Evolutionary conservation across 176 grass and related monocot genomes (phyloP).

Genomic region (Ananas comosus): DNA sequence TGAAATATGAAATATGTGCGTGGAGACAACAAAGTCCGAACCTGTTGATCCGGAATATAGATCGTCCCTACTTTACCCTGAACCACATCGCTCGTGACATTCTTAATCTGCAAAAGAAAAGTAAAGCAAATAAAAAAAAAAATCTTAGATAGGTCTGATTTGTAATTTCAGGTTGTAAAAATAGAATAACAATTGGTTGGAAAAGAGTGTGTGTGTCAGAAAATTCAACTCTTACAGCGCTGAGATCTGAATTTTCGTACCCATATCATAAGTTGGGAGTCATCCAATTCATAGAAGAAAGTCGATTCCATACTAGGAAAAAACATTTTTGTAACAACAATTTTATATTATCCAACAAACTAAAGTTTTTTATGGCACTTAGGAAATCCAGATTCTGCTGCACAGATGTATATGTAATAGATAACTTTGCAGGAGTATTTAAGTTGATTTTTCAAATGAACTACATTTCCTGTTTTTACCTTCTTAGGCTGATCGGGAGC

Average conservation of each 20-base stretch:
- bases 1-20: neutral
- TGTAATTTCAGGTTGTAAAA: slow-evolving; percentile 2
- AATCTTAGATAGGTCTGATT: neutral
- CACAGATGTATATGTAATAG: too few species aligned
- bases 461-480: slow-evolving; percentile 18
- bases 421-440: too few species aligned
- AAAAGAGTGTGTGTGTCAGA: too few species aligned
- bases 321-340: neutral
- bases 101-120: slow-evolving; percentile 59
- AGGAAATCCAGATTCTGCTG: neutral
- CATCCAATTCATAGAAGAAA: too few species aligned
- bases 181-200: neutral
- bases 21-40: slow-evolving; percentile 7
- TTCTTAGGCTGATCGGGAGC: slow-evolving; percentile 49
- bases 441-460: neutral
- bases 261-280: too few species aligned
- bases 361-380: slow-evolving; percentile 8
- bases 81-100: slow-evolving; percentile 51
- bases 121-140: neutral
- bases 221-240: too few species aligned
- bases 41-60: slow-evolving; percentile 79
- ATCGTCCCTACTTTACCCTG: slow-evolving; percentile 57
- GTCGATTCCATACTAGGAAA: too few species aligned
- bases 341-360: neutral
- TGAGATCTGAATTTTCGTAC: too few species aligned